A percentile compares a stretch with the other conserved stretches of the same genome.
These are phyloP conservation scores for Magnusiomyces sp. DNA, from an alignment of 1,139 yeast genomes.

Conservation along the genomic window DNA sequence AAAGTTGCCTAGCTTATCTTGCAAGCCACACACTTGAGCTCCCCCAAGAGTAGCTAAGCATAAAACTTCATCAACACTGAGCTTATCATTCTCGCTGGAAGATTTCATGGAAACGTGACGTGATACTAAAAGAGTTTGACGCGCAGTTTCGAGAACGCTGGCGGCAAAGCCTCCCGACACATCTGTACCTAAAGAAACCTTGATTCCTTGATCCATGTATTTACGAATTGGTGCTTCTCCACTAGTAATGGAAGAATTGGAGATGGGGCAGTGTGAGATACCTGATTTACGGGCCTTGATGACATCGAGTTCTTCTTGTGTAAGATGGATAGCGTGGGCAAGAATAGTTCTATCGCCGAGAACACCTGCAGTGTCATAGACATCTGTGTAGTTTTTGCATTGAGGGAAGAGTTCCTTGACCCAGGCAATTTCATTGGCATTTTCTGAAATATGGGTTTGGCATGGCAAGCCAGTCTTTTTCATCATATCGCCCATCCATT, in stretches of 20 bases:
- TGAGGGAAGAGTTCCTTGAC: constrained; percentile 71
- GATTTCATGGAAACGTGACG: constrained; percentile 70
- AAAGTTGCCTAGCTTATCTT: constrained; percentile 57
- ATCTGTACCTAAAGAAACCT: constrained; percentile 86
- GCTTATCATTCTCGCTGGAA: constrained; percentile 39
- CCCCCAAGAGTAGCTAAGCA: constrained; percentile 88
- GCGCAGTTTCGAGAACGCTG: constrained; percentile 65
- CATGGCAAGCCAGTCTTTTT: constrained; percentile 47
- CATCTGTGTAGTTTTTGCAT: constrained; percentile 59
- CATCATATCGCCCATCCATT: constrained; percentile 56
- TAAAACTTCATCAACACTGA: constrained; percentile 62
- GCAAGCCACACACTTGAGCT: constrained; percentile 64
- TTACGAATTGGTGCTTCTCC: constrained; percentile 84
- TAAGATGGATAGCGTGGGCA: constrained; percentile 82
- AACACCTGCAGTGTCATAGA: constrained; percentile 58
- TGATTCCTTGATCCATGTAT: constrained; percentile 55
- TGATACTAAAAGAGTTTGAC: constrained; percentile 74
- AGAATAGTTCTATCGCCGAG: constrained; percentile 60
- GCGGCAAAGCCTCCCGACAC: constrained; percentile 87
- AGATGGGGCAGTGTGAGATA: constrained; percentile 87
- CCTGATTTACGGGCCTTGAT: constrained; percentile 54
- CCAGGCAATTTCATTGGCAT: constrained; percentile 62
- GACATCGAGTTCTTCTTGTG: constrained; percentile 52
- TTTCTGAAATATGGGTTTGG: constrained; percentile 89
- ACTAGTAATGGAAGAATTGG: constrained; percentile 79